A percentile compares a stretch with the other conserved stretches of the same genome.
Evolutionary conservation across 768 basidiomycete genomes (phyloP).

Genomic region (Pilatotrama ljubarskyi): DNA sequence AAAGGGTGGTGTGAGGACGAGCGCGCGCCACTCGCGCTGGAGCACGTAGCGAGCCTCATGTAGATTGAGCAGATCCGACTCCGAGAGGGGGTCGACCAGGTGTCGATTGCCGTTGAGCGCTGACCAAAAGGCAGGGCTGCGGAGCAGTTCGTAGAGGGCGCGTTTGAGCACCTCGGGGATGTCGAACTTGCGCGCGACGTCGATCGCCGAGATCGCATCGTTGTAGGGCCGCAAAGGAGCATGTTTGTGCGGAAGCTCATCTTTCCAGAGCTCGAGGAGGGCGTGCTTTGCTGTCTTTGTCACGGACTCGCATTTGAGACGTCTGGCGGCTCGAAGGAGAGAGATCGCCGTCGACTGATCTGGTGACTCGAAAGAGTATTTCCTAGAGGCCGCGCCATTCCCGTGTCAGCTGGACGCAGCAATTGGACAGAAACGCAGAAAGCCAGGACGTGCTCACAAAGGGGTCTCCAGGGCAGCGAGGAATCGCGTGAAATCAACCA

Average conservation of each 20-base stretch:
- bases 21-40: slow-evolving; percentile 20
- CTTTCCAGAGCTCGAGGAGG: slow-evolving; percentile 35
- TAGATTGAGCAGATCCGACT: slow-evolving; percentile 23
- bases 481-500: slow-evolving; percentile 35
- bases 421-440: neutral
- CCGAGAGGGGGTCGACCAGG: neutral
- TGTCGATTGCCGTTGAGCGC: neutral
- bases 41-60: slow-evolving; percentile 25
- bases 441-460: slow-evolving; percentile 32
- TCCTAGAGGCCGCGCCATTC: neutral
- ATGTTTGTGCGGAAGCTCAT: slow-evolving; percentile 10
- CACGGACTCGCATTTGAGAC: slow-evolving; percentile 33
- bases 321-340: neutral
- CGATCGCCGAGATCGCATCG: slow-evolving; percentile 31
- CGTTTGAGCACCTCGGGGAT: slow-evolving; percentile 34
- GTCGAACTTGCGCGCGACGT: slow-evolving; percentile 31
- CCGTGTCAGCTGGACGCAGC: neutral
- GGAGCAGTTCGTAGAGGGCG: slow-evolving; percentile 43
- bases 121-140: slow-evolving; percentile 32
- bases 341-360: neutral
- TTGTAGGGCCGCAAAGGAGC: neutral
- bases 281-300: slow-evolving; percentile 29
- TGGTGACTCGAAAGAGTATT: neutral
- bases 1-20: slow-evolving; percentile 2
- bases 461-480: slow-evolving; percentile 35